Base-by-base conservation (phyloP, 257 asterid species). In the Eucommia ulmoides region DNA sequence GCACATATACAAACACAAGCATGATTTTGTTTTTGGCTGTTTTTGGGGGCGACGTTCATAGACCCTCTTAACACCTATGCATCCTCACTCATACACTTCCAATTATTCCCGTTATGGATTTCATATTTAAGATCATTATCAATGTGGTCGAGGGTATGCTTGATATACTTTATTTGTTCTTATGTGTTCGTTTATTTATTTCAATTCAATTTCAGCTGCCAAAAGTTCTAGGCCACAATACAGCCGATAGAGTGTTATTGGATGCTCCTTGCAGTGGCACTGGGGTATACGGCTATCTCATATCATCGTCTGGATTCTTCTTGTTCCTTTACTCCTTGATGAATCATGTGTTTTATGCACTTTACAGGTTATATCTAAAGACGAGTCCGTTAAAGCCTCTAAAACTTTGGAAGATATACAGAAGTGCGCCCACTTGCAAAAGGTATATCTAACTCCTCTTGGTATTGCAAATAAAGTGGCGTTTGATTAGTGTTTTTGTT, bases 231-330 rank as follows among this genome's bases (percentile, higher is more conserved):
- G 94, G 98, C 24, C 72, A 52, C 73, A 80, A 74, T 72, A 61
- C 88, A 8, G 77, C 65, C n/a, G 93, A 89, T 69, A 82, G 96
- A 69, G 83, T 85, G 64, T 68, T 89, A 57, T 60, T 89, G 77
- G 98, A 89, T 80, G 98, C 98, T 41, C 98, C 98, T 54, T 89
- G 98, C 75, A 84, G 93, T 67, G 98, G 98, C 55, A 89, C 96
- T 41, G 96, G 98, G 78, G 96, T 89, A 85, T 17, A 74, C 25
- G 29, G 14, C 65, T 52, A n/a, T n/a, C n/a, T n/a, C n/a, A n/a
- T n/a, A n/a, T n/a, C n/a, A n/a, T n/a, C 11, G 41, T 24, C 53
- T 65, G 60, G 50, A 45, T 63, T 25, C 23, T 33, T 45, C 20
- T 24, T 17, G 42, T 58, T 23, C 65, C 22, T 50, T 16, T 41